Evolutionary conservation across 306 rosid genomes (phyloP).

Genomic region (Lathyrus oleraceus): DNA sequence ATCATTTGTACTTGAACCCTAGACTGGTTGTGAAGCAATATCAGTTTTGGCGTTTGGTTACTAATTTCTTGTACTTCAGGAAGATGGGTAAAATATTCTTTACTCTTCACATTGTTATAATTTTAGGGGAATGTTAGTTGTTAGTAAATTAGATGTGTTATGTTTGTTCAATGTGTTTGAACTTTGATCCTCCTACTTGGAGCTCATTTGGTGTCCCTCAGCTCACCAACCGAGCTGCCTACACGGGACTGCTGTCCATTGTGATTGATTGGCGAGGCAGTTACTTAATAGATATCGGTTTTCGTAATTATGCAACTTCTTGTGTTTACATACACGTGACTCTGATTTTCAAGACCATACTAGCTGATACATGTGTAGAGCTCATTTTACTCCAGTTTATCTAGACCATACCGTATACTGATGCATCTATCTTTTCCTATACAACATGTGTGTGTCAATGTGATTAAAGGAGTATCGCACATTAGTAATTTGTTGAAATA

Average conservation of each 20-base stretch:
- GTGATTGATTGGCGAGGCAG: background rate
- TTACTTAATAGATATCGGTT: background rate
- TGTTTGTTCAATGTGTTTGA: background rate
- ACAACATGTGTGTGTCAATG: background rate
- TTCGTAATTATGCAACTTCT: background rate
- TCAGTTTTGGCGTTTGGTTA: conserved; percentile 89
- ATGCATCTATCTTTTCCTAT: background rate
- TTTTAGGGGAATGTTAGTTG: background rate
- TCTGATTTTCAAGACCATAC: no score
- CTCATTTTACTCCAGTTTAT: background rate
- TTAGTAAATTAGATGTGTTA: background rate
- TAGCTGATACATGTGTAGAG: background rate
- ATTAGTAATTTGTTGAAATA: background rate
- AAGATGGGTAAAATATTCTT: conserved; percentile 68
- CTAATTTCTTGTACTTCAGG: conserved; percentile 89
- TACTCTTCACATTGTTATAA: background rate
- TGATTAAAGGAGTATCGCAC: background rate
- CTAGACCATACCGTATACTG: background rate
- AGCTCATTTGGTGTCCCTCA: background rate
- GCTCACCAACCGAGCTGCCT: background rate
- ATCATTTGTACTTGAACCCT: conserved; percentile 87
- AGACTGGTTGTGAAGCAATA: conserved; percentile 79
- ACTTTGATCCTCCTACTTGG: background rate
- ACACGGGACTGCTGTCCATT: no score
- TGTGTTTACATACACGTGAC: no score